Conservation (phyloP, 331 rosid species). For the Quercus lobata region DNA sequence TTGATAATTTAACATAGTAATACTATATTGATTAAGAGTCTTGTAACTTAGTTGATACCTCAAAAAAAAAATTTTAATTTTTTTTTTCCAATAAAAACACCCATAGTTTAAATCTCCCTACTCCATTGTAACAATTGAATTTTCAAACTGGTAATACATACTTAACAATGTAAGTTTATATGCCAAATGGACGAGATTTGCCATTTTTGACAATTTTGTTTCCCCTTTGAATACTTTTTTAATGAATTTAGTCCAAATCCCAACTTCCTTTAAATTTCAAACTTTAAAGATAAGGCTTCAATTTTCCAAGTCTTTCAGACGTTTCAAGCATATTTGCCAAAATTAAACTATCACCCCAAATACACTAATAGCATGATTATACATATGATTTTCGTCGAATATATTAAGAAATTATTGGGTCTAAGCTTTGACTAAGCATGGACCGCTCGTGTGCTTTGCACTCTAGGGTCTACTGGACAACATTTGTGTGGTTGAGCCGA, state of each 20-base stretch:
- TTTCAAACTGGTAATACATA: too few species aligned
- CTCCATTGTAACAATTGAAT: too few species aligned
- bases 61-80: too few species aligned
- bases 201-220: background rate
- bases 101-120: too few species aligned
- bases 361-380: background rate
- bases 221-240: background rate
- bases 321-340: background rate
- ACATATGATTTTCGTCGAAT: too few species aligned
- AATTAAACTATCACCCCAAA: background rate
- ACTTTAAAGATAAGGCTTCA: background rate
- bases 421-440: background rate
- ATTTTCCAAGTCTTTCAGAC: background rate
- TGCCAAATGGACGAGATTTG: background rate
- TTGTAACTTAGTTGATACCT: accelerated
- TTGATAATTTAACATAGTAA: too few species aligned
- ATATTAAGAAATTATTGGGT: background rate
- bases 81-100: too few species aligned
- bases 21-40: too few species aligned
- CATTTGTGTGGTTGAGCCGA: background rate
- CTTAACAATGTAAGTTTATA: background rate
- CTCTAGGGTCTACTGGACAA: background rate
- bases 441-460: background rate
- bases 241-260: background rate
- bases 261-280: background rate